A percentile compares a stretch with the other conserved stretches of the same genome.
phyloP scores from a whole-genome alignment of 208 protist species.

The Trypanosoma rangeli region DNA sequence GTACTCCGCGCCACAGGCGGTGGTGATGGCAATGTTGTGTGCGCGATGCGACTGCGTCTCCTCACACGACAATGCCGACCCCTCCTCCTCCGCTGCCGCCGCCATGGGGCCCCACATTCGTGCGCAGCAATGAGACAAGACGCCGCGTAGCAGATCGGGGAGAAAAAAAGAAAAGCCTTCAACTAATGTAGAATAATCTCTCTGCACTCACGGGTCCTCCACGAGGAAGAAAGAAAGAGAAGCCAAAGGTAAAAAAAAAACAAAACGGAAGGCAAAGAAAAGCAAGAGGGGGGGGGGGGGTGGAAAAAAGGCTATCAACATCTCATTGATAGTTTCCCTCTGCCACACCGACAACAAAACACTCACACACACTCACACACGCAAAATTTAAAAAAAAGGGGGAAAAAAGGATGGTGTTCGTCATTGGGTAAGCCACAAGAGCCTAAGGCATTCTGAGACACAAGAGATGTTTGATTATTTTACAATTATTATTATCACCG shows the following conservation, averaged over 20 bases:
- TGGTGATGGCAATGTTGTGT: not conserved
- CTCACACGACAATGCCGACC: not conserved
- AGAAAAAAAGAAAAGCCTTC: not conserved
- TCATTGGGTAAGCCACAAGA: not conserved
- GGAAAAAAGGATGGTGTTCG: not conserved
- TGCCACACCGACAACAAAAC: too few species aligned
- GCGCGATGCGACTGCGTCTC: not conserved
- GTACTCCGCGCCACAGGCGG: not conserved
- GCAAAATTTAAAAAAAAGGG: too few species aligned
- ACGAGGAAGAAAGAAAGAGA: not conserved
- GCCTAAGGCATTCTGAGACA: not conserved
- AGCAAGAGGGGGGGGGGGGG: too few species aligned
- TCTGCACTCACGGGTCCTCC: not conserved
- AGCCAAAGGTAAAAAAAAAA: conserved; percentile 2
- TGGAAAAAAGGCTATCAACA: not conserved
- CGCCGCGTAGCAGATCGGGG: not conserved
- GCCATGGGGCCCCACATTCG: not conserved
- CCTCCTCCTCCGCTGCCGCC: not conserved
- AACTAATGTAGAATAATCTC: not conserved
- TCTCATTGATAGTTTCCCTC: not conserved
- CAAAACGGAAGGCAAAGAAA: not conserved
- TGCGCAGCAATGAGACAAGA: not conserved
- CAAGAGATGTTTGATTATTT: not conserved
- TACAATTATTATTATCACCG: not conserved
- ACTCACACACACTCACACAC: not conserved